These are phyloP conservation scores for Colletotrichum tanaceti DNA, from an alignment of 2,329 filamentous ascomycete genomes.

Conservation along the genomic window DNA sequence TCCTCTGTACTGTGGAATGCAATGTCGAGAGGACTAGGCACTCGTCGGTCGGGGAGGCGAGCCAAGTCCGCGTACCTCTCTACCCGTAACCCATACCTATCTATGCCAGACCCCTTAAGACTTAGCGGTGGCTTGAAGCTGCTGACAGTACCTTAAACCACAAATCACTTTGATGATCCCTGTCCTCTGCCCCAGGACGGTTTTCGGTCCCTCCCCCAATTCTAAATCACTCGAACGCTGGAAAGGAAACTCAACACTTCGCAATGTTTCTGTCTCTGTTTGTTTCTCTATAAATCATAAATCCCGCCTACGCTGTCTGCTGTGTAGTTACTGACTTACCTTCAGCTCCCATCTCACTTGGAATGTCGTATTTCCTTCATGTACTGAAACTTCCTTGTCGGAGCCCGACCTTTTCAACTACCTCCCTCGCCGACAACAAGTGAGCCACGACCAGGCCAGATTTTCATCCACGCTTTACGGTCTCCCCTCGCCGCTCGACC, in stretches of 20 bases:
- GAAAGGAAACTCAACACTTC: neutral
- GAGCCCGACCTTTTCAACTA: neutral
- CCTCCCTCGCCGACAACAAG: neutral
- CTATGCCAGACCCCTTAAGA: too few species aligned
- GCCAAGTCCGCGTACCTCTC: slow-evolving; percentile 13
- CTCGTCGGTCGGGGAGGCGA: neutral
- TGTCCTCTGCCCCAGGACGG: too few species aligned
- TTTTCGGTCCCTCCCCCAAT: too few species aligned
- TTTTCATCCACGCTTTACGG: neutral
- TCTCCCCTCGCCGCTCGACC: neutral
- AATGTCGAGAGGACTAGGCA: too few species aligned
- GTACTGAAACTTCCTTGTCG: too few species aligned
- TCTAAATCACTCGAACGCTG: too few species aligned
- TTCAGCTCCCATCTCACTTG: neutral
- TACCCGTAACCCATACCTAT: too few species aligned
- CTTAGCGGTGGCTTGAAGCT: too few species aligned
- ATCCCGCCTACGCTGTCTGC: too few species aligned
- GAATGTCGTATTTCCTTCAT: neutral
- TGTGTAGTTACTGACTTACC: neutral
- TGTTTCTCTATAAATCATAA: neutral
- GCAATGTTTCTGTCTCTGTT: neutral
- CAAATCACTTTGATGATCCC: too few species aligned
- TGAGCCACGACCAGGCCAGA: neutral
- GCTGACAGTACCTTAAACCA: too few species aligned
- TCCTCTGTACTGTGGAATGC: too few species aligned